These are phyloP conservation scores for Botrytis hyacinthi DNA, from an alignment of 2,329 filamentous ascomycete species.

Conservation along the genomic window DNA sequence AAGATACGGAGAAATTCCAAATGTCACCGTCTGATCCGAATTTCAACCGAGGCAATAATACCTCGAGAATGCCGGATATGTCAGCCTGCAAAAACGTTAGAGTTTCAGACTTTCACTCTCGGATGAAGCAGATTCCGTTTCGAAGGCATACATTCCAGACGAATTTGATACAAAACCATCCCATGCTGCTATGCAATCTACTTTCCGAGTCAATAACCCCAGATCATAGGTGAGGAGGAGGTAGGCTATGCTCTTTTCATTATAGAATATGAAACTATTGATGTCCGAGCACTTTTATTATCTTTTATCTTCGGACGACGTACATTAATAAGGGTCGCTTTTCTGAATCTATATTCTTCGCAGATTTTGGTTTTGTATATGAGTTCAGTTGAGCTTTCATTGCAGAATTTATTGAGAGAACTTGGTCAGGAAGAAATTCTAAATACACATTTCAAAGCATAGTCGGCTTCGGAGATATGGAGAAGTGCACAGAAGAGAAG, in stretches of 20 bases:
- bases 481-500: constrained; percentile 26
- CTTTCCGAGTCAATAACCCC: not conserved
- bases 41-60: not conserved
- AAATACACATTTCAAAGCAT: not conserved
- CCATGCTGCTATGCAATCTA: not conserved
- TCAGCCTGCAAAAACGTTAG: not conserved
- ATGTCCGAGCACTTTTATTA: not conserved
- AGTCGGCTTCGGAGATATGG: not conserved
- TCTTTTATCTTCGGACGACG: not conserved
- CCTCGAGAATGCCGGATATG: not conserved
- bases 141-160: constrained; percentile 13
- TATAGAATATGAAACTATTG: not conserved
- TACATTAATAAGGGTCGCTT: not conserved
- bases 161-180: not conserved
- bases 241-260: constrained; percentile 9
- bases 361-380: not conserved
- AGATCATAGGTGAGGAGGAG: not conserved
- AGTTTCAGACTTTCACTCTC: constrained; percentile 7
- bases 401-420: not conserved
- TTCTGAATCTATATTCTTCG: not conserved
- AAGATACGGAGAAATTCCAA: not conserved
- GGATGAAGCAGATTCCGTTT: constrained; percentile 15
- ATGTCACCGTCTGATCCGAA: not conserved
- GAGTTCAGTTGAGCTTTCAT: not conserved
- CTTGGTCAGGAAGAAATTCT: not conserved